A percentile compares a stretch with the other conserved stretches of the same genome.
Evolutionary conservation across 2,329 filamentous ascomycete species (phyloP).

Genomic region (Colletotrichum australisinense): DNA sequence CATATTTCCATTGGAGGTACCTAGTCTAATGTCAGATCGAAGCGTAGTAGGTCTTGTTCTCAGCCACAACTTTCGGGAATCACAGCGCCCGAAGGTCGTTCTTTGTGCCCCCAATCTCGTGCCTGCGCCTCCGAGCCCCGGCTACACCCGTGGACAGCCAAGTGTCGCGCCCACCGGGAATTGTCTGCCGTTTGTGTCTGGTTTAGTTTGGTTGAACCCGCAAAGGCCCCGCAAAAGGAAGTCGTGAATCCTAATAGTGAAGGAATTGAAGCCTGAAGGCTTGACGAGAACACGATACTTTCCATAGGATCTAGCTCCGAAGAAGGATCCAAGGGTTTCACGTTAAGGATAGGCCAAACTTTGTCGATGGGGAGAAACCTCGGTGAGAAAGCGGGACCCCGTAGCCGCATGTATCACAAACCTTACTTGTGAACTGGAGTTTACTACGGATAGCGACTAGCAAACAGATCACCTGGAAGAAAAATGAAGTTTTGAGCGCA

Average conservation of each 20-base stretch:
- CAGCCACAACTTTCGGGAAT: not conserved
- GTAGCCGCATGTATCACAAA: not conserved
- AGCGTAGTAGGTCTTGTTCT: not conserved
- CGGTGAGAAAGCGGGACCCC: not conserved
- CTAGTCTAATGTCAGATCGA: not conserved
- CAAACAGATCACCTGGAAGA: not conserved
- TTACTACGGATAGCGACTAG: not conserved
- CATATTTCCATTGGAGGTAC: not conserved
- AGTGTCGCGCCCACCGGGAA: not conserved
- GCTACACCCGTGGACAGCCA: not conserved
- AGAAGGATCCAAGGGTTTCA: not conserved
- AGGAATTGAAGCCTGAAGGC: not conserved
- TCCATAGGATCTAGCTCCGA: not conserved
- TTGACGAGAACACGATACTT: not conserved
- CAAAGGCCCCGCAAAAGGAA: not conserved
- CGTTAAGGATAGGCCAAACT: not conserved
- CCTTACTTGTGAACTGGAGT: not conserved
- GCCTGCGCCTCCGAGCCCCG: not conserved
- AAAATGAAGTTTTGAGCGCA: not conserved
- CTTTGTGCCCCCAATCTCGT: not conserved
- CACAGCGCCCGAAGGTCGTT: not conserved
- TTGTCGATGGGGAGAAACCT: not conserved
- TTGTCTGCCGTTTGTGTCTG: not conserved
- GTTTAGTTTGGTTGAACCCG: not conserved
- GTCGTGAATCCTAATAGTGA: not conserved